Base-by-base conservation (phyloP, 495 filamentous ascomycete species). In the Penicillium egyptiacum region DNA sequence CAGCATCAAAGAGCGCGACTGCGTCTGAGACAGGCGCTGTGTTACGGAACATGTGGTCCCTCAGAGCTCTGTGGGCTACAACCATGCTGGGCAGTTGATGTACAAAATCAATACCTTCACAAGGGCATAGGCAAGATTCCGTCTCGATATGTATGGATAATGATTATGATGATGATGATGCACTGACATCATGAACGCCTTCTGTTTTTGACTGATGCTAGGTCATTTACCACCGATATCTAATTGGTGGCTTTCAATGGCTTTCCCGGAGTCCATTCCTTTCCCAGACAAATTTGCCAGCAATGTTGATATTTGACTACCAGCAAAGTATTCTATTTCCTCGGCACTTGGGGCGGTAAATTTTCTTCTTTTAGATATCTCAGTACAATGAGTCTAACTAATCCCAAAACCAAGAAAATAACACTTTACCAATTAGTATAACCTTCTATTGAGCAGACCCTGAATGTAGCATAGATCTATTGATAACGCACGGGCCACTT, bases 1-100 rank as follows among this genome's bases (percentile, higher is more conserved):
- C 70, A 9, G 62, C 70, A 56, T 74, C 71, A 54, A 71, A 73
- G 28, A 74, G 56, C 39, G 66, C 54, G 17, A 72, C 48, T 3
- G 66, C 42, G 46, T 74, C 70, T 17, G 59, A 53, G 16, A 53
- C 55, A 33, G 64, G 59, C 68, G 70, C 65, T 28, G 44, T 60
- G 22, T 62, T 62, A 19, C 53, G 69, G 46, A 66, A 58, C 60
- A 67, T 66, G 9, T 63, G 56, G 35, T 64, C 39, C 25, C 58
- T 62, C 51, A 67, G 23, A 40, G 53, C 62, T 50, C 48, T 42
- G 26, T 64, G 59, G 28, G 55, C 58, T n/a, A 62, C 22, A 28
- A 62, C 56, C 58, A 60, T 68, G 5, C 33, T 33, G 54, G 30
- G 26, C 37, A 30, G 39, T 41, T 6, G 17, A 9, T 42, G 19